Base-by-base conservation (phyloP, 2,329 filamentous ascomycete genomes). In the Trichoderma citrinoviride region DNA sequence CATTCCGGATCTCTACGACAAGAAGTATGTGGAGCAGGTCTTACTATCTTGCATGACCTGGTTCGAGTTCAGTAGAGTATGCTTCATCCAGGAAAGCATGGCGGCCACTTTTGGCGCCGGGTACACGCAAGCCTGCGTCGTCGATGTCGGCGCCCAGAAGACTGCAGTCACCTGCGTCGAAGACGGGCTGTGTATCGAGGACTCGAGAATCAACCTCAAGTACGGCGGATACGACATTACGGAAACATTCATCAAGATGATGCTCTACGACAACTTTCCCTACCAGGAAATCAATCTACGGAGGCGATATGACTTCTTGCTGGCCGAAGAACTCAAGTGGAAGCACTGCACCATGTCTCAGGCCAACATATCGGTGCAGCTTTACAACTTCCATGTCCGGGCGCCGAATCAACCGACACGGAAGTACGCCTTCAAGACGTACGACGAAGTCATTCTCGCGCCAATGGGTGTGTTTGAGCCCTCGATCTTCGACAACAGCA, bases 151-250 rank as follows among this genome's bases (percentile, higher is more conserved):
- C 14, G 94, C 95, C 0, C 93, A 98, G 75, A 99, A 99, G 83
- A 98, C 95, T 1, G 96, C 95, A 0, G 90, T 99, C 37, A 94
- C 93, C 67, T 99, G 95, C 70, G 93, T 99, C 12, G 95, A 99
- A 72, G 95, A 99, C 76, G 95, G 95, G 2, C 90, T 99, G 78
- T 93, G 92, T 73, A 85, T 97, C 27, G 95, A 98, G 68, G 94
- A 97, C 74, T 99, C 95, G 17, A 87, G 95, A 17, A 87, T 99
- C 74, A 98, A 98, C 75, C 80, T 99, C 69, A 98, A 99, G 76
- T 96, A 90, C 72, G 95, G 95, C 57, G 95, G 95, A 1, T 88
- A 85, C 71, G 95, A 99, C 76, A 90, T 98, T 43, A 98, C 95
- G 0, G 92, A 97, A 71, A 91, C 92, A 0, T 97, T 99, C 72